These are phyloP conservation scores for Kalanchoe fedtschenkoi DNA, from an alignment of 164 flowering plant genomes.

Conservation along the genomic window DNA sequence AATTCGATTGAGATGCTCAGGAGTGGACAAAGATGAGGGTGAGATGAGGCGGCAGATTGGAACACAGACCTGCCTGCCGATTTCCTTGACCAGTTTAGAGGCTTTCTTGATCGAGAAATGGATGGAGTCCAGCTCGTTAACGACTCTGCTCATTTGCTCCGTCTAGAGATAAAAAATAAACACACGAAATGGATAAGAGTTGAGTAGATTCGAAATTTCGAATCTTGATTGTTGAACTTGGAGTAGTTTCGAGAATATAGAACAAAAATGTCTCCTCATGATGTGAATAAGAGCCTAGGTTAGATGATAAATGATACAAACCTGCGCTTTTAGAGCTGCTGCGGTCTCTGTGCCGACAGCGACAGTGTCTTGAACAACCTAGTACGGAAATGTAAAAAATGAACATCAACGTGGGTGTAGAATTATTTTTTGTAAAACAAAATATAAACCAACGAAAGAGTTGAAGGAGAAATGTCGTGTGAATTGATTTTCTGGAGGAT, in stretches of 20 bases:
- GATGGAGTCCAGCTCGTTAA: constrained; percentile 89
- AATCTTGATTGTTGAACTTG: not conserved
- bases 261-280: too few relatives aligned
- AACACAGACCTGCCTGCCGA: constrained; percentile 63
- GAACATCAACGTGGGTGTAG: too few relatives aligned
- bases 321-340: constrained; percentile 90
- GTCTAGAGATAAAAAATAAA: constrained; percentile 42
- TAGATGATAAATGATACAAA: constrained; percentile 9
- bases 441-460: too few relatives aligned
- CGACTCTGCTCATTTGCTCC: constrained; percentile 94
- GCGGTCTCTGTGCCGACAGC: constrained; percentile 86
- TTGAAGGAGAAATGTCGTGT: too few relatives aligned
- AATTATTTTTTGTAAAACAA: too few relatives aligned
- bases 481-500: not conserved
- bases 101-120: constrained; percentile 93
- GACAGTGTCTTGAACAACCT: constrained; percentile 81
- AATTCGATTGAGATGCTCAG: not conserved
- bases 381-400: constrained; percentile 9
- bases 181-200: not conserved
- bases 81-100: constrained; percentile 57
- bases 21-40: not conserved
- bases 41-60: constrained; percentile 10
- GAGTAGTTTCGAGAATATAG: too few relatives aligned
- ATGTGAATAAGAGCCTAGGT: too few relatives aligned
- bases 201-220: not conserved